phyloP scores from a whole-genome alignment of 352 stramenopile species.

The Pythium phragmitis region DNA sequence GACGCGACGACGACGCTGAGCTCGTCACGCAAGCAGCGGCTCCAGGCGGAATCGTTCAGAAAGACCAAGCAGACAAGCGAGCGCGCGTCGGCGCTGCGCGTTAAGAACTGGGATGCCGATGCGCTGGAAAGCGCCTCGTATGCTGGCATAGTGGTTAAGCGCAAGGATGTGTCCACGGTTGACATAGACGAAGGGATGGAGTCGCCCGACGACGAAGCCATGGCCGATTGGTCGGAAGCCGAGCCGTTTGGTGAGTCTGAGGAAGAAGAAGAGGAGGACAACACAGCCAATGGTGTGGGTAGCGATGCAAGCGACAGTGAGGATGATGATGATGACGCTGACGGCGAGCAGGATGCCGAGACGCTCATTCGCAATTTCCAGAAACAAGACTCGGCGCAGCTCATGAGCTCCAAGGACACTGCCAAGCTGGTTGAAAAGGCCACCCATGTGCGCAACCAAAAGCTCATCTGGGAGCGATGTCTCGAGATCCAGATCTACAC shows the following conservation, averaged over 20 bases:
- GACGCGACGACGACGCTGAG: conserved; percentile 40
- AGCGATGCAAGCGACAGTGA: conserved; percentile 28
- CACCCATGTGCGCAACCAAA: conserved; percentile 79
- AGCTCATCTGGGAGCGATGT: conserved; percentile 81
- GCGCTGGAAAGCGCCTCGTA: conserved; percentile 57
- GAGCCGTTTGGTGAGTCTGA: conserved; percentile 76
- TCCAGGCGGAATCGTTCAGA: conserved; percentile 34
- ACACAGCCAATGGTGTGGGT: conserved; percentile 4
- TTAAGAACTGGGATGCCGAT: conserved; percentile 72
- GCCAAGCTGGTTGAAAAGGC: conserved; percentile 77
- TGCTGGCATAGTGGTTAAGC: conserved; percentile 76
- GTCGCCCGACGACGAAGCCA: conserved; percentile 73
- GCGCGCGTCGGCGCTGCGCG: conserved; percentile 61
- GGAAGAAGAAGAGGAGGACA: conserved; percentile 35
- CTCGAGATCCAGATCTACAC: conserved; percentile 87
- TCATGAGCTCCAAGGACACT: conserved; percentile 78
- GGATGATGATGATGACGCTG: conserved; percentile 38
- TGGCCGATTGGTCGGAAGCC: conserved; percentile 78
- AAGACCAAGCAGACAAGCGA: conserved; percentile 32
- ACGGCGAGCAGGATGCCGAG: conserved; percentile 60
- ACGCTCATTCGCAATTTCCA: conserved; percentile 77
- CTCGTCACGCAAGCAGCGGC: conserved; percentile 56
- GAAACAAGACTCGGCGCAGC: conserved; percentile 70
- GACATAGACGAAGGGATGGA: conserved; percentile 27
- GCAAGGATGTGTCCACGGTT: conserved; percentile 43